A percentile compares a stretch with the other conserved stretches of the same genome.
Evolutionary conservation across 192 early-diverging fungal genomes (phyloP).

Genomic region (Coemansia sp.): DNA sequence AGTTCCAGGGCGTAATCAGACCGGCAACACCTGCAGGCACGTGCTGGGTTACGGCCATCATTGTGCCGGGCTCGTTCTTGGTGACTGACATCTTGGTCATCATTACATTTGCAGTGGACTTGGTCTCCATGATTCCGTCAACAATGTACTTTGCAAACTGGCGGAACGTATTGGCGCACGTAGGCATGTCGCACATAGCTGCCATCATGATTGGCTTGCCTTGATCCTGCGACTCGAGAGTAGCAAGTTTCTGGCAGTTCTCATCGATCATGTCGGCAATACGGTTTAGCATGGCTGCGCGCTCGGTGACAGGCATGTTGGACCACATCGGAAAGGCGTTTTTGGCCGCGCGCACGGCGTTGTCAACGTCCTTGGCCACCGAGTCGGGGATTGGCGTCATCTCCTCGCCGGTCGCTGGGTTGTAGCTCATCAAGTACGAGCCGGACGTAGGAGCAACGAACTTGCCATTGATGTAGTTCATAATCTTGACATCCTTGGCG

Average conservation of each 20-base stretch:
- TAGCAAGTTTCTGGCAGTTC: slow-evolving; percentile 47
- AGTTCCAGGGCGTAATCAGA: slow-evolving; percentile 78
- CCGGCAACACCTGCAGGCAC: slow-evolving; percentile 75
- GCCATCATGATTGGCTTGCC: slow-evolving; percentile 70
- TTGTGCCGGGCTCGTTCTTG: slow-evolving; percentile 55
- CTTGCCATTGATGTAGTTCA: slow-evolving; percentile 72
- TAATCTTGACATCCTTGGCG: slow-evolving; percentile 33
- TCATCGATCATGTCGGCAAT: slow-evolving; percentile 61
- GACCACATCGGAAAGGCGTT: slow-evolving; percentile 65
- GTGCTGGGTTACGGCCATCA: slow-evolving; percentile 51
- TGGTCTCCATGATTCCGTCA: slow-evolving; percentile 58
- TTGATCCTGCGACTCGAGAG: slow-evolving; percentile 70
- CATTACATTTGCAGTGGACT: background rate
- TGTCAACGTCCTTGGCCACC: slow-evolving; percentile 58
- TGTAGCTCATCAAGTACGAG: slow-evolving; percentile 59
- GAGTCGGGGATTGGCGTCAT: slow-evolving; percentile 64
- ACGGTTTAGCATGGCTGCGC: slow-evolving; percentile 57
- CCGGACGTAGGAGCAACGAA: slow-evolving; percentile 56
- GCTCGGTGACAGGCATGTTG: slow-evolving; percentile 36
- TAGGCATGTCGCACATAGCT: slow-evolving; percentile 60
- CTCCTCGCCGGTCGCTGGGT: slow-evolving; percentile 66
- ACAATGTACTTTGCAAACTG: slow-evolving; percentile 73
- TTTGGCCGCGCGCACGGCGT: slow-evolving; percentile 66
- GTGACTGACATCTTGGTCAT: slow-evolving; percentile 25
- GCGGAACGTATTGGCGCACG: slow-evolving; percentile 60